Evolutionary conservation across 306 rosid genomes (phyloP).

Genomic region (Herpetospermum pedunculosum): DNA sequence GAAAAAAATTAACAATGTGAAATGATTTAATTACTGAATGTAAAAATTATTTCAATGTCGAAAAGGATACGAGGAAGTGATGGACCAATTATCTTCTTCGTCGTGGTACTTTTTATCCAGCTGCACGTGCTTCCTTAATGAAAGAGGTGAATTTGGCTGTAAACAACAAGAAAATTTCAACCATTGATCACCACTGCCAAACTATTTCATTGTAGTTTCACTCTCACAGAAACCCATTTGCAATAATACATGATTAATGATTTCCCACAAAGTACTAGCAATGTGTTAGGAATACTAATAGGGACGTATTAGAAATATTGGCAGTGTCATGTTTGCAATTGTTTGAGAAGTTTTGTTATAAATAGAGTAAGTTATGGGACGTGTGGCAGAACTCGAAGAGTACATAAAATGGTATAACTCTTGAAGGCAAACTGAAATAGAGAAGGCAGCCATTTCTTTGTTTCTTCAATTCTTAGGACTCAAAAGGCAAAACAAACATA

Average conservation of each 20-base stretch:
- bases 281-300: neutral
- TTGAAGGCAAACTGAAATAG: neutral
- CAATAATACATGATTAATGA: neutral
- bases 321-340: neutral
- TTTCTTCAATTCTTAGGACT: neutral
- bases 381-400: neutral
- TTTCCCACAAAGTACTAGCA: neutral
- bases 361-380: neutral
- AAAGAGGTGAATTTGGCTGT: conserved; percentile 66
- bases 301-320: neutral
- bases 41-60: neutral
- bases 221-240: neutral
- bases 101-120: conserved; percentile 58
- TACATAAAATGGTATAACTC: neutral
- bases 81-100: conserved; percentile 81
- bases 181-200: neutral
- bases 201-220: neutral
- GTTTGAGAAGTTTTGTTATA: neutral
- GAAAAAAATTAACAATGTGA: neutral
- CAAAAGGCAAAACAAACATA: neutral
- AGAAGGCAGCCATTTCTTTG: neutral
- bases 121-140: conserved; percentile 40
- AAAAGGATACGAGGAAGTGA: conserved; percentile 82
- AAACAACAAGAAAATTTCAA: conserved; percentile 9
- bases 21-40: neutral